Evolutionary conservation across 441 rosid species (phyloP), one percentile per base, ranked within the genome.

Genomic region (Populus trichocarpa): DNA sequence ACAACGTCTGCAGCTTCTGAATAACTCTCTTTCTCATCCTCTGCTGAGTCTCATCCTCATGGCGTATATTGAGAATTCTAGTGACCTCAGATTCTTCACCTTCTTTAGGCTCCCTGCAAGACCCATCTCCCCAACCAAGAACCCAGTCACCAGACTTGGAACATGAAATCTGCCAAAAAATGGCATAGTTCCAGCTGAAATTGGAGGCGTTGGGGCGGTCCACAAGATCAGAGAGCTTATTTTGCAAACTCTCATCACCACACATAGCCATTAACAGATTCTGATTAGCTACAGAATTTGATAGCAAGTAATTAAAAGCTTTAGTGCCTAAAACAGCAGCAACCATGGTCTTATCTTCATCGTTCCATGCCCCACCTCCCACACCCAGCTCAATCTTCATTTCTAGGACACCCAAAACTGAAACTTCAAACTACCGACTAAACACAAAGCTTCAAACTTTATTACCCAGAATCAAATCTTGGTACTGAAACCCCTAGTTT

Each of bases 161-260:
- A 84, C 86, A 82, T 26, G 98, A 92, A 71, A 93, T 87, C 72
- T 95, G 99, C 99, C 99, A 95, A 82, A 93, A 90, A 38, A 95
- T 87, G 0, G 99, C 97, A 13, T 93, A 95, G 82, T 90, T 95
- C 99, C 99, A 95, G 84, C 99, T 92, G 73, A 95, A 95, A 86
- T 85, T 90, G 14, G 93, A 89, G 1, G 85, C 74, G 86, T 87
- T 81, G 18, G 97, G 98, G 10, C 81, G 79, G 73, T 96, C 99
- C 72, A 96, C 99, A 14, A 96, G 93, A 86, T 91, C 91, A 59
- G 97, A 89, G 36, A 94, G 95, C 92, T 94, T 96, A 83, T 85
- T 88, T 71, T 94, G 96, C 72, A 94, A 79, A 85, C 83, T 85
- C 75, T 91, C 97, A 69, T 91, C 96, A 65, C 85, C 90, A 28